Evolutionary conservation across 768 basidiomycete species (phyloP).

Genomic region (Russula brevipes): DNA sequence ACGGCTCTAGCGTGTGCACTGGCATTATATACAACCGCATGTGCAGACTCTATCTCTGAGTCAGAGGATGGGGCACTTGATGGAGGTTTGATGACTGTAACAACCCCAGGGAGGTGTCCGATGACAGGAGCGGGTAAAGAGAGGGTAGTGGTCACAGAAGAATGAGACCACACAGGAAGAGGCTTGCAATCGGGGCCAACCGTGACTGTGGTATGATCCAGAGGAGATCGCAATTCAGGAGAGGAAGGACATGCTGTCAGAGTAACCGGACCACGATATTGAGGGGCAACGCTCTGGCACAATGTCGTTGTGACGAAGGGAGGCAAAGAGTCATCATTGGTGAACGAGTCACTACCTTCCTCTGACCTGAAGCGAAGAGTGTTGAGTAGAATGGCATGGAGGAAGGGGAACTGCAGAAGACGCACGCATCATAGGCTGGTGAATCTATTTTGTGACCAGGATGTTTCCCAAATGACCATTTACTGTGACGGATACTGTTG

Average conservation of each 20-base stretch:
- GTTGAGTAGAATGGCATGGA: slow-evolving; percentile 18
- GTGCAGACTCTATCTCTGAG: slow-evolving; percentile 19
- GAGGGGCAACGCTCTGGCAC: slow-evolving; percentile 25
- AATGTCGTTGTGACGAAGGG: slow-evolving; percentile 32
- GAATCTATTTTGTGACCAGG: slow-evolving; percentile 54
- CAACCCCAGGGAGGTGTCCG: slow-evolving; percentile 16
- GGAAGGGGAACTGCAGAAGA: slow-evolving; percentile 14
- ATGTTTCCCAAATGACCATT: slow-evolving; percentile 68
- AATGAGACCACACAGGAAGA: slow-evolving; percentile 29
- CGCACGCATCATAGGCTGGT: slow-evolving; percentile 69
- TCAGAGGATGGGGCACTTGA: slow-evolving; percentile 24
- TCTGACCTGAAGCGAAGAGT: slow-evolving; percentile 53
- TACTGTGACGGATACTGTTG: slow-evolving; percentile 35
- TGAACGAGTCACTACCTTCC: slow-evolving; percentile 83
- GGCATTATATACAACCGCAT: slow-evolving; percentile 12
- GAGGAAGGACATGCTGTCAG: slow-evolving; percentile 17
- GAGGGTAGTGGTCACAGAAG: slow-evolving; percentile 24
- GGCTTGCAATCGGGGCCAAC: slow-evolving; percentile 42
- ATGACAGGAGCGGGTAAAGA: slow-evolving; percentile 18
- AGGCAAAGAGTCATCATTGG: slow-evolving; percentile 62
- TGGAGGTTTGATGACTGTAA: slow-evolving; percentile 2
- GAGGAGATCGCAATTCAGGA: slow-evolving; percentile 24
- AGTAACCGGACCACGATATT: slow-evolving; percentile 24
- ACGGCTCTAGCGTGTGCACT: slow-evolving; percentile 6
- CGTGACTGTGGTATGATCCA: slow-evolving; percentile 45